Percentiles rank a stretch among this genome's conserved stretches.
Conservation (phyloP, 257 asterid genomes). For the Oldenlandia corymbosa region DNA sequence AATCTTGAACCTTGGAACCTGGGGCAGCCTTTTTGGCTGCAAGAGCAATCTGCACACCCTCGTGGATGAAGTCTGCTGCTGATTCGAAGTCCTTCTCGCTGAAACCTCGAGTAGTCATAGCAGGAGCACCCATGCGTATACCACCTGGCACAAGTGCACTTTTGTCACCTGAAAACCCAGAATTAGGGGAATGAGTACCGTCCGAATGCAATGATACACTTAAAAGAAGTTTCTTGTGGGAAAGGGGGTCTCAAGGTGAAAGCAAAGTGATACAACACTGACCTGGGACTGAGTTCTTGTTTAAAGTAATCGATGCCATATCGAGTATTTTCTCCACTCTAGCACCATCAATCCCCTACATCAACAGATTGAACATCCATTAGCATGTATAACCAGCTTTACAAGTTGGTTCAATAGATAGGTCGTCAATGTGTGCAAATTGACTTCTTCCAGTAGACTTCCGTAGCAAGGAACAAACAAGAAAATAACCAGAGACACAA, state of each 20-base stretch:
- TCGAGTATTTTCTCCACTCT: conserved; percentile 90
- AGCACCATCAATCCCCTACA: conserved; percentile 90
- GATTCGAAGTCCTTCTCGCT: conserved; percentile 53
- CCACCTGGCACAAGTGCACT: conserved; percentile 95
- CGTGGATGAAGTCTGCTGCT: conserved; percentile 79
- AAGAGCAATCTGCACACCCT: conserved; percentile 72
- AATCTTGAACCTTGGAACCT: conserved; percentile 82
- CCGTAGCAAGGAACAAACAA: background rate
- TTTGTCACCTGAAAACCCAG: conserved; percentile 58
- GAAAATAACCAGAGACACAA: background rate
- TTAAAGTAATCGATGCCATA: conserved; percentile 91
- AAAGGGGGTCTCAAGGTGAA: background rate
- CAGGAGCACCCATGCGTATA: conserved; percentile 88
- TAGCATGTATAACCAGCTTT: too few species aligned
- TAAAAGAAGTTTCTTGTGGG: too few species aligned
- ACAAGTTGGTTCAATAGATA: too few species aligned
- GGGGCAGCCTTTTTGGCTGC: conserved; percentile 68
- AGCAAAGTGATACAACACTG: conserved; percentile 13
- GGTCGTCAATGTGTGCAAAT: too few species aligned
- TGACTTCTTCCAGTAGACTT: background rate
- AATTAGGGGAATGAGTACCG: background rate
- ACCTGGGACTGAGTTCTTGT: conserved; percentile 97
- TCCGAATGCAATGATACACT: too few species aligned
- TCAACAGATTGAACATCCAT: background rate
- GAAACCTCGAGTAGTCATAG: conserved; percentile 92